Conservation (phyloP, 805 yeast genomes). For the Kazachstania bromeliacearum region DNA sequence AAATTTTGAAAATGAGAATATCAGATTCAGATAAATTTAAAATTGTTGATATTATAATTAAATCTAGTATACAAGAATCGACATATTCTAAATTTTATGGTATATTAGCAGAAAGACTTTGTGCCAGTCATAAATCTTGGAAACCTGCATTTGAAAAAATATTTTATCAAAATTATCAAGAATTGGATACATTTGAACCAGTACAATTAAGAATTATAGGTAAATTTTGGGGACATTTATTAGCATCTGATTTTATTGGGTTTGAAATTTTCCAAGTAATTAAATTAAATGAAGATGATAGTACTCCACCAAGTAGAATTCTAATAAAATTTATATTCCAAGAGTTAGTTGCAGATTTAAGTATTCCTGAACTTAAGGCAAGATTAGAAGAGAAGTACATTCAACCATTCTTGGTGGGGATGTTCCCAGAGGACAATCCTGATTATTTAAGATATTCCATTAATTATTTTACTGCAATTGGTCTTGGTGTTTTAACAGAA, state of each 20-base stretch:
- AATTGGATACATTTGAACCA: conserved; percentile 60
- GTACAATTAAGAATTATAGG: conserved; percentile 71
- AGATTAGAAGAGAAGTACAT: conserved; percentile 46
- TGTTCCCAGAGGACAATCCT: conserved; percentile 52
- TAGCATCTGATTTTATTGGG: conserved; percentile 59
- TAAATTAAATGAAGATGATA: conserved; percentile 55
- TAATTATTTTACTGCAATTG: conserved; percentile 89
- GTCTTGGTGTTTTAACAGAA: conserved; percentile 75
- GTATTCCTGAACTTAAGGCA: conserved; percentile 40
- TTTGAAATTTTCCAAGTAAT: conserved; percentile 52
- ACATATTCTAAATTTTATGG: conserved; percentile 84
- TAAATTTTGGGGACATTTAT: conserved; percentile 74
- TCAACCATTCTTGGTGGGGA: conserved; percentile 39
- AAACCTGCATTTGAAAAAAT: conserved; percentile 38
- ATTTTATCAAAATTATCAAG: conserved; percentile 48
- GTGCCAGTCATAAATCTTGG: conserved; percentile 49
- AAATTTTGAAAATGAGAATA: conserved; percentile 47
- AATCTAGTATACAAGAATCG: conserved; percentile 77
- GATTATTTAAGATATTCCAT: conserved; percentile 66
- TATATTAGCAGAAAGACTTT: conserved; percentile 57
- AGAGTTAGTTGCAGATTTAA: conserved; percentile 70
- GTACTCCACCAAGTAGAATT: conserved; percentile 74
- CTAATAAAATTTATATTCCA: conserved; percentile 72
- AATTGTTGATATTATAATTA: conserved; percentile 63
- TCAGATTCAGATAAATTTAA: conserved; percentile 37